Percentiles rank a stretch among this genome's conserved stretches.
These are phyloP conservation scores for Phlyctochytrium planicorne DNA, from an alignment of 192 early-diverging fungal genomes.

Conservation along the genomic window DNA sequence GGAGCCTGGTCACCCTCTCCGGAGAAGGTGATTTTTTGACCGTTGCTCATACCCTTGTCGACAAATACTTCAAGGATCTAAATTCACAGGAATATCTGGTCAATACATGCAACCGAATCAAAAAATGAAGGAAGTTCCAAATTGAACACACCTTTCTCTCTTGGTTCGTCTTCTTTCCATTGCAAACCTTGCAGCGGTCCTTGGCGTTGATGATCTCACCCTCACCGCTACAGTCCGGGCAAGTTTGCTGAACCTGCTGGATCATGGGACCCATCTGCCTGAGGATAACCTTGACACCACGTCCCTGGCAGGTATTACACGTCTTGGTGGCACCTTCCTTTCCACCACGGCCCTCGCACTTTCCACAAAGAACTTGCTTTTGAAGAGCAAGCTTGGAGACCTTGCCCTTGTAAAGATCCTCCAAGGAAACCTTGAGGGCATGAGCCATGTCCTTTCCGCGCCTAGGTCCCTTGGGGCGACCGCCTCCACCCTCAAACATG, in stretches of 20 bases:
- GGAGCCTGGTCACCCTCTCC: conserved; percentile 98
- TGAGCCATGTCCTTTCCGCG: conserved; percentile 95
- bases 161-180: conserved; percentile 79
- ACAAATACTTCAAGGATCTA: conserved; percentile 94
- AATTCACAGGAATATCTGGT: neutral
- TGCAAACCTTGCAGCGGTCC: conserved; percentile 87
- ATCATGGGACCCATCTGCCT: conserved; percentile 99
- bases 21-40: conserved; percentile 90
- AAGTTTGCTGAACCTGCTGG: conserved; percentile 99
- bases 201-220: conserved; percentile 91
- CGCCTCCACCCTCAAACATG: conserved; percentile 57
- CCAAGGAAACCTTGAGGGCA: conserved; percentile 79
- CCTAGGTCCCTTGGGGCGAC: conserved; percentile 76
- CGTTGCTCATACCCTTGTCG: conserved; percentile 97
- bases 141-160: conserved; percentile 97
- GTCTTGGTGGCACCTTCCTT: conserved; percentile 84
- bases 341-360: conserved; percentile 94
- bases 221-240: conserved; percentile 83
- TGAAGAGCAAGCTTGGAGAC: conserved; percentile 93
- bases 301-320: conserved; percentile 83
- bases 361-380: conserved; percentile 87
- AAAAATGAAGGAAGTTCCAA: neutral
- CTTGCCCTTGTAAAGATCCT: conserved; percentile 88
- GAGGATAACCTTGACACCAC: conserved; percentile 85
- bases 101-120: neutral